Base-by-base conservation (phyloP, 2,329 filamentous ascomycete species). In the Cordyceps tenuipes region DNA sequence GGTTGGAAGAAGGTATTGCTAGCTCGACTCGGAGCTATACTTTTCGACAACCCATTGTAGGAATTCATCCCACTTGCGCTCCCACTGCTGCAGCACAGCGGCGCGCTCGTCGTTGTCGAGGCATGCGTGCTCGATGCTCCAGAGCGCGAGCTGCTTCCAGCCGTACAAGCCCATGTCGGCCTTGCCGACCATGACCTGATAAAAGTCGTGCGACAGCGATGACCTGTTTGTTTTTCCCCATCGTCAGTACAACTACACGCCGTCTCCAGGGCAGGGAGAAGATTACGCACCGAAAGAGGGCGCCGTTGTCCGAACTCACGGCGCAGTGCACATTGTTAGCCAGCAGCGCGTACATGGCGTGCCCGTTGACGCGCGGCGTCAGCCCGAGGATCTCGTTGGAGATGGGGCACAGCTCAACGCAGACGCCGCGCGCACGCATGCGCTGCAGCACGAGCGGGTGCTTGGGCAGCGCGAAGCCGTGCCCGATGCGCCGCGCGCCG, bases 301-400 rank as follows among this genome's bases (percentile, higher is more conserved):
- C 87, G 7, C 87, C 87, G 63, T 91, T 91, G 66, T 91, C 88
- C 23, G 86, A 88, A 67, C 84, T 90, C 46, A 91, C 75, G 0
- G 87, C 88, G 72, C 88, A 91, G 53, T 87, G 86, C 54, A 91
- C 81, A 43, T 87, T 83, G 58, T 87, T 85, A n/a, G 87, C 87
- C 59, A 91, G 76, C 26, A 91, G 74, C 62, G 79, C 77, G 44
- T 89, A 89, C 69, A 87, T 82, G 17, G 85, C 74, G 66, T 91
- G 88, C 13, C 87, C 85, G 43, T 80, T 79, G 60, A 85, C 79
- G 50, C 82, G 79, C 9, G 84, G 80, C 55, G 86, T 88, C 19
- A 91, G 77, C 39, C 88, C 87, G 19, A 91, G 73, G 0, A 91
- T 76, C 75, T 91, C 88, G 67, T 91, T 91, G 0, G 87, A 90